Evolutionary conservation across 352 stramenopile species (phyloP).

Genomic region (Thraustotheca clavata): DNA sequence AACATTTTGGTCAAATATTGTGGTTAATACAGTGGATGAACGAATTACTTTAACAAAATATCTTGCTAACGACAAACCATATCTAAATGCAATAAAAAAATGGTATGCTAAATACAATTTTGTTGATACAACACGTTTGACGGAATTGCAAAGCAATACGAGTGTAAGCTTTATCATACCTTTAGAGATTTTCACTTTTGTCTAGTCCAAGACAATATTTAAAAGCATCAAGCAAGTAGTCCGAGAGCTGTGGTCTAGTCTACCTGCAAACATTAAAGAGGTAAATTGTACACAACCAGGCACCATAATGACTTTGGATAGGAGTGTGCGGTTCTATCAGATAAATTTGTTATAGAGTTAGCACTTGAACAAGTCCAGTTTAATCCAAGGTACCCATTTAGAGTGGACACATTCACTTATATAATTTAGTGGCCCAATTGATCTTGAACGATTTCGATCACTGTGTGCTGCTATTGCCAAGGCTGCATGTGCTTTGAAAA

Average conservation of each 20-base stretch:
- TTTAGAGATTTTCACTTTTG: neutral
- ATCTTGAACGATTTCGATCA: constrained; percentile 46
- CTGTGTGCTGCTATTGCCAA: constrained; percentile 56
- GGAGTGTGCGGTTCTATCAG: constrained; percentile 42
- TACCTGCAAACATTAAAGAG: constrained; percentile 32
- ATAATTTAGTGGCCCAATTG: constrained; percentile 28
- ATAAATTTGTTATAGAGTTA: constrained; percentile 59
- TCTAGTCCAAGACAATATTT: constrained; percentile 30
- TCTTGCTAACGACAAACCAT: constrained; percentile 42
- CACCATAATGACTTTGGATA: constrained; percentile 1
- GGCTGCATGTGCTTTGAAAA: constrained; percentile 39
- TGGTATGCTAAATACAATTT: constrained; percentile 76
- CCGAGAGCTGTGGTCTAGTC: constrained; percentile 43
- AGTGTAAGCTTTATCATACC: neutral
- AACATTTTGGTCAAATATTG: constrained; percentile 67
- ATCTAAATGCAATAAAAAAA: constrained; percentile 40
- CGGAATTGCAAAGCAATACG: constrained; percentile 43
- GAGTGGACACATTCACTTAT: neutral
- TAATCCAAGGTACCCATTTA: neutral
- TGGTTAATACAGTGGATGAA: constrained; percentile 20
- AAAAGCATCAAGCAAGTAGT: constrained; percentile 37
- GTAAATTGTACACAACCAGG: neutral
- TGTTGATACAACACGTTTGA: constrained; percentile 60
- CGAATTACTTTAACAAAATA: constrained; percentile 29
- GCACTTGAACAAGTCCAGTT: constrained; percentile 32